These are phyloP conservation scores for Oenanthe javanica DNA, from an alignment of 140 eudicot genomes.

Conservation along the genomic window DNA sequence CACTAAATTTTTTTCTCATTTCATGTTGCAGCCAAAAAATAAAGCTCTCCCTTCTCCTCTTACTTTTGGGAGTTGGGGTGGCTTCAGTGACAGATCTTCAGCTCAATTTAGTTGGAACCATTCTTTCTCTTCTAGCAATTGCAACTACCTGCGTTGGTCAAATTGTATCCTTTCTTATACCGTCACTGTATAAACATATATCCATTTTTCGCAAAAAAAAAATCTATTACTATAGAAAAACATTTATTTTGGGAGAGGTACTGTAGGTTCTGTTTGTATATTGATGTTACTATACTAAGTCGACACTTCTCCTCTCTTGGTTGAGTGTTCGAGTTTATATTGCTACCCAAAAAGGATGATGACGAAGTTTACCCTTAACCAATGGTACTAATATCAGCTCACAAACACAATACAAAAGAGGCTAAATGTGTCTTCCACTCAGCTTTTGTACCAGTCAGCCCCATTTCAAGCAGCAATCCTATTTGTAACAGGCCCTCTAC, in stretches of 20 bases:
- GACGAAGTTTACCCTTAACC: constrained; percentile 21
- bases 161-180: constrained; percentile 58
- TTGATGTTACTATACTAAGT: neutral
- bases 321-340: neutral
- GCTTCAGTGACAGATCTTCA: constrained; percentile 96
- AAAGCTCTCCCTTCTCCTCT: constrained; percentile 56
- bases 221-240: neutral
- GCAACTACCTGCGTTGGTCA: constrained; percentile 95
- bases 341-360: neutral
- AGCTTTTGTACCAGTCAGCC: constrained; percentile 85
- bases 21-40: constrained; percentile 49
- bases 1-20: neutral
- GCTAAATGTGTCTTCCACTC: constrained; percentile 90
- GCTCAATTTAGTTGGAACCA: constrained; percentile 78
- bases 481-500: constrained; percentile 77
- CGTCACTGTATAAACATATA: neutral
- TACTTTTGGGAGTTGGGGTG: constrained; percentile 87
- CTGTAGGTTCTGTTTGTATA: neutral
- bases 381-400: constrained; percentile 42
- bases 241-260: neutral
- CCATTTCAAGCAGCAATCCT: constrained; percentile 92
- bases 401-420: constrained; percentile 95
- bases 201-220: neutral
- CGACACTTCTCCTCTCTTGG: neutral
- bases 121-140: constrained; percentile 85